Percentiles rank a stretch among this genome's conserved stretches.
Evolutionary conservation across 2,329 filamentous ascomycete genomes (phyloP).

Genomic region (Didymella keratinophila): DNA sequence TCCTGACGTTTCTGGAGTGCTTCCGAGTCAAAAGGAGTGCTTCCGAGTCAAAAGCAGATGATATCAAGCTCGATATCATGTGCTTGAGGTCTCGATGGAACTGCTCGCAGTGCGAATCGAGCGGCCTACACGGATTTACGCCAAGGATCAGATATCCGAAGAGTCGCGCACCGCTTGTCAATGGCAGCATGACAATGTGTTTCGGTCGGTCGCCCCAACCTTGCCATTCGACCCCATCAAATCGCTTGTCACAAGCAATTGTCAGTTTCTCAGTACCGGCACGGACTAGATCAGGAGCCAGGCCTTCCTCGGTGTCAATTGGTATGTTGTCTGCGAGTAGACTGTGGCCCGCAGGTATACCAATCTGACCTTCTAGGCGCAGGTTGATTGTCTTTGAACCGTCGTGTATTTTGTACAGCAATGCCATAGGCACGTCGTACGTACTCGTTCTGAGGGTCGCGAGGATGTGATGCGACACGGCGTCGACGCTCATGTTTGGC

Average conservation of each 20-base stretch:
- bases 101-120: conserved; percentile 43
- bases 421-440: conserved; percentile 42
- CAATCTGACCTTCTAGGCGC: conserved; percentile 38
- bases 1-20: conserved; percentile 36
- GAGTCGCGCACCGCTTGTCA: conserved; percentile 31
- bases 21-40: conserved; percentile 33
- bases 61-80: conserved; percentile 44
- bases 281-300: conserved; percentile 41
- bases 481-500: conserved; percentile 30
- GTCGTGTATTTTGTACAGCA: conserved; percentile 40
- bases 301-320: conserved; percentile 35
- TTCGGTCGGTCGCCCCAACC: conserved; percentile 39
- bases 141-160: conserved; percentile 46
- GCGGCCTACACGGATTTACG: conserved; percentile 47
- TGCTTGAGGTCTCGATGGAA: conserved; percentile 44
- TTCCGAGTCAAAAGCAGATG: conserved; percentile 33
- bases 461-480: conserved; percentile 40
- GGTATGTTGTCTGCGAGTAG: conserved; percentile 34
- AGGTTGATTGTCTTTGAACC: conserved; percentile 21
- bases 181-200: conserved; percentile 39
- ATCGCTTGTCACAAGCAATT: conserved; percentile 43
- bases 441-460: conserved; percentile 38
- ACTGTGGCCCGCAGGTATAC: conserved; percentile 38
- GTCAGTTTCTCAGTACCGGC: conserved; percentile 31
- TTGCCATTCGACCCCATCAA: conserved; percentile 38